These are phyloP conservation scores for Psilocybe cyanescens DNA, from an alignment of 768 basidiomycete species.

Conservation along the genomic window DNA sequence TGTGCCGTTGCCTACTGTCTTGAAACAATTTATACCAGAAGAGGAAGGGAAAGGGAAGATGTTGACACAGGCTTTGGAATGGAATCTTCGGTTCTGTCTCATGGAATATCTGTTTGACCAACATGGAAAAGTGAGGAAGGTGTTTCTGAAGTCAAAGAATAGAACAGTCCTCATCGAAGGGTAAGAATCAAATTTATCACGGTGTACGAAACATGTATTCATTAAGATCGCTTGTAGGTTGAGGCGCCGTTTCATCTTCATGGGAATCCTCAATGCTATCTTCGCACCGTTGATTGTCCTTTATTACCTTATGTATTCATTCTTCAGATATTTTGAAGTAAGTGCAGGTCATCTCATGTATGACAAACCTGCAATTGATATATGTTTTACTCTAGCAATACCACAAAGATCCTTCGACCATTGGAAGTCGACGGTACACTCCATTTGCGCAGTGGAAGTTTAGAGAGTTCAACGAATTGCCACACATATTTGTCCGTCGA, in stretches of 20 bases:
- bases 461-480: conserved; percentile 97
- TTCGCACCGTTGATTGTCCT: conserved; percentile 97
- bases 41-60: conserved; percentile 74
- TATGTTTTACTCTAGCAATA: conserved; percentile 73
- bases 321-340: conserved; percentile 99
- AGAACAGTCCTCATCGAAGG: conserved; percentile 78
- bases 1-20: conserved; percentile 70
- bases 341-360: conserved; percentile 24
- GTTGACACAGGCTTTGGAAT: conserved; percentile 90
- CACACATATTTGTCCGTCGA: conserved; percentile 87
- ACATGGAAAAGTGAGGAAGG: conserved; percentile 88
- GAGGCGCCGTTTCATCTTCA: conserved; percentile 87
- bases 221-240: conserved; percentile 50
- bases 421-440: conserved; percentile 91
- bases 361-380: background rate
- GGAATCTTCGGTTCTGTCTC: conserved; percentile 96
- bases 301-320: conserved; percentile 97
- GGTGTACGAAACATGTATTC: background rate
- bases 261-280: conserved; percentile 94
- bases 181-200: conserved; percentile 42
- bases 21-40: conserved; percentile 53
- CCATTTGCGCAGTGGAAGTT: conserved; percentile 98
- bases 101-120: conserved; percentile 94
- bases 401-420: conserved; percentile 96
- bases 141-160: conserved; percentile 88